phyloP scores from a whole-genome alignment of 768 basidiomycete species.

The Rhizopogon roseolus region DNA sequence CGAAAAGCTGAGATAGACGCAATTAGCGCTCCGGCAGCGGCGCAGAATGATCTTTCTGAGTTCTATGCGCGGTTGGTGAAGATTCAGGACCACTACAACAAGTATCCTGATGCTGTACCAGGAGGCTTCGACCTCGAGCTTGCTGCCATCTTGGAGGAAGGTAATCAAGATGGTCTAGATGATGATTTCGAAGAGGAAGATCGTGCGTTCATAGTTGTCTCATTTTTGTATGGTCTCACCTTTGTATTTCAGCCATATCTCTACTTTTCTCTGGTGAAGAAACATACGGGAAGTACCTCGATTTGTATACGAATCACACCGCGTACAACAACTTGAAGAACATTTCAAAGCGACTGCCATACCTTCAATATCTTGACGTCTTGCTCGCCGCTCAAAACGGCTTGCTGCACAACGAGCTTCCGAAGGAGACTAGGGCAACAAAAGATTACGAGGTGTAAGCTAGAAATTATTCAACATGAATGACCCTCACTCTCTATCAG shows the following conservation, averaged over 20 bases:
- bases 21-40: slow-evolving; percentile 49
- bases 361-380: slow-evolving; percentile 90
- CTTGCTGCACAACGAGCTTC: slow-evolving; percentile 61
- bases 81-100: slow-evolving; percentile 94
- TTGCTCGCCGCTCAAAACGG: slow-evolving; percentile 63
- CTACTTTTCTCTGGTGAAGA: slow-evolving; percentile 96
- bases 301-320: slow-evolving; percentile 84
- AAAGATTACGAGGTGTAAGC: slow-evolving; percentile 80
- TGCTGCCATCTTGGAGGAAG: slow-evolving; percentile 74
- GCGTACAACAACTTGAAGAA: slow-evolving; percentile 88
- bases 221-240: slow-evolving; percentile 4
- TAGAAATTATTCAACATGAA: slow-evolving; percentile 1
- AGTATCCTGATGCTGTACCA: slow-evolving; percentile 87
- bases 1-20: slow-evolving; percentile 63
- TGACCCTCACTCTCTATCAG: slow-evolving; percentile 34
- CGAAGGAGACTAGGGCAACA: slow-evolving; percentile 59
- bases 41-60: slow-evolving; percentile 77
- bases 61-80: slow-evolving; percentile 95
- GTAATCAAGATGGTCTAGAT: slow-evolving; percentile 60
- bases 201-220: slow-evolving; percentile 48
- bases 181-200: slow-evolving; percentile 83
- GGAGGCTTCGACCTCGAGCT: slow-evolving; percentile 83
- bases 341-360: slow-evolving; percentile 77
- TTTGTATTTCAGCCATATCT: slow-evolving; percentile 53
- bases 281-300: slow-evolving; percentile 89